Evolutionary conservation across 1,284 basidiomycete species (phyloP).

Genomic region (Ganoderma meredithae): DNA sequence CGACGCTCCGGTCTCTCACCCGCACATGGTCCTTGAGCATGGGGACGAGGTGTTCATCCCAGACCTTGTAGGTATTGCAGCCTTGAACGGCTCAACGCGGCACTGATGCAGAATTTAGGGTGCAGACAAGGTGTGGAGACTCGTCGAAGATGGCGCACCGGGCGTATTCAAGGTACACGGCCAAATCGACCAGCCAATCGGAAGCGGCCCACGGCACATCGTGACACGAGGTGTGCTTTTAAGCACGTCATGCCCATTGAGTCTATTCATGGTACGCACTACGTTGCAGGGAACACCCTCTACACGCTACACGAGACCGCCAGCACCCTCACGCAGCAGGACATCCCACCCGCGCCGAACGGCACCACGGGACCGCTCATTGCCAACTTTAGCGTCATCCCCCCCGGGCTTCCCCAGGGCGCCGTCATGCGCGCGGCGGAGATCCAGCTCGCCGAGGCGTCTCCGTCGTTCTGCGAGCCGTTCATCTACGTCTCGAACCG

Average conservation of each 20-base stretch:
- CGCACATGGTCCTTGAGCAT: constrained; percentile 68
- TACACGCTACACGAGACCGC: constrained; percentile 70
- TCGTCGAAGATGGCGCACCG: constrained; percentile 48
- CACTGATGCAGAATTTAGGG: constrained; percentile 50
- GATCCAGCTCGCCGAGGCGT: constrained; percentile 43
- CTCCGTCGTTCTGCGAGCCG: constrained; percentile 41
- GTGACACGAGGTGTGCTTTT: constrained; percentile 54
- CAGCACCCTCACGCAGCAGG: constrained; percentile 69
- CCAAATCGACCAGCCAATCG: constrained; percentile 64
- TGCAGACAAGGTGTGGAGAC: constrained; percentile 70
- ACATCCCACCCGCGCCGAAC: constrained; percentile 57
- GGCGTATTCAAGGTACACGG: constrained; percentile 64
- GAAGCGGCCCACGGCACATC: constrained; percentile 74
- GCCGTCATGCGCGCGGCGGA: constrained; percentile 62
- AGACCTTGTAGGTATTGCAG: constrained; percentile 57
- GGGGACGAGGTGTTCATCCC: constrained; percentile 64
- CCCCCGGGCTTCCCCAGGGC: constrained; percentile 56
- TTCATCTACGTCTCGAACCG: constrained; percentile 51
- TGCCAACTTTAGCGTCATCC: constrained; percentile 62
- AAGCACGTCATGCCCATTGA: not conserved
- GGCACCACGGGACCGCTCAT: constrained; percentile 53
- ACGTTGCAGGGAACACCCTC: constrained; percentile 55
- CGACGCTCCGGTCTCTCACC: constrained; percentile 60
- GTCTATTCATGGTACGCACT: not conserved
- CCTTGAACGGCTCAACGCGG: not conserved